Percentiles rank a stretch among this genome's conserved stretches.
phyloP scores from a whole-genome alignment of 2,329 filamentous ascomycete species.

The Pseudogymnoascus sp. region DNA sequence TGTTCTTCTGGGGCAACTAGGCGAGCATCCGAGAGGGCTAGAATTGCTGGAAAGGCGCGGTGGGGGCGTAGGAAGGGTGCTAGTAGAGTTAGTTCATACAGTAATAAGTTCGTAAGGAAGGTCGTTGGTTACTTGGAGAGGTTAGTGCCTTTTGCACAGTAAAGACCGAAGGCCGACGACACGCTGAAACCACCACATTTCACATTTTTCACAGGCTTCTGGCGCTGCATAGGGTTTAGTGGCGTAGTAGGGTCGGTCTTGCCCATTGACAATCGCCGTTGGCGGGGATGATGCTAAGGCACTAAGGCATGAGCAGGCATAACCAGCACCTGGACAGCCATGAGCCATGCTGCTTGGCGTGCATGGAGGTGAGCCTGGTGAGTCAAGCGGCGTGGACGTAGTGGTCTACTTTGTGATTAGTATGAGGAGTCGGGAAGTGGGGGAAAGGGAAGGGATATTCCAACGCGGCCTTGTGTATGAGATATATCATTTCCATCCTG shows the following conservation, averaged over 20 bases:
- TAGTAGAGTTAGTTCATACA: background rate
- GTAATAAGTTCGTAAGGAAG: background rate
- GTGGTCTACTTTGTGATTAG: background rate
- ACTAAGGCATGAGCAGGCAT: background rate
- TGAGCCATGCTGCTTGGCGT: background rate
- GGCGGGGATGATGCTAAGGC: background rate
- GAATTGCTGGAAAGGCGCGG: background rate
- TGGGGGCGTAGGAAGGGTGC: background rate
- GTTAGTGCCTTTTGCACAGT: background rate
- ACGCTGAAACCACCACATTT: background rate
- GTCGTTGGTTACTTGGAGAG: background rate
- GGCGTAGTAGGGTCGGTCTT: background rate
- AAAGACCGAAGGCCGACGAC: background rate
- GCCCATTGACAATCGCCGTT: background rate
- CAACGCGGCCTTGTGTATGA: background rate
- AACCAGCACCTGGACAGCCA: background rate
- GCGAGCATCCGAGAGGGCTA: slow-evolving; percentile 2
- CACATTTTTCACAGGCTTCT: background rate
- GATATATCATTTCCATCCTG: background rate
- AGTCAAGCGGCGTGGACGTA: background rate
- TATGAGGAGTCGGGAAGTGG: background rate
- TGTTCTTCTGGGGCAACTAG: background rate
- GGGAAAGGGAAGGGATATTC: background rate
- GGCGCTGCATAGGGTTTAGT: background rate
- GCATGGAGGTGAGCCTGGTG: background rate